A percentile compares a stretch with the other conserved stretches of the same genome.
Evolutionary conservation across 2,329 filamentous ascomycete species (phyloP).

Genomic region (Mariannaea sp.): DNA sequence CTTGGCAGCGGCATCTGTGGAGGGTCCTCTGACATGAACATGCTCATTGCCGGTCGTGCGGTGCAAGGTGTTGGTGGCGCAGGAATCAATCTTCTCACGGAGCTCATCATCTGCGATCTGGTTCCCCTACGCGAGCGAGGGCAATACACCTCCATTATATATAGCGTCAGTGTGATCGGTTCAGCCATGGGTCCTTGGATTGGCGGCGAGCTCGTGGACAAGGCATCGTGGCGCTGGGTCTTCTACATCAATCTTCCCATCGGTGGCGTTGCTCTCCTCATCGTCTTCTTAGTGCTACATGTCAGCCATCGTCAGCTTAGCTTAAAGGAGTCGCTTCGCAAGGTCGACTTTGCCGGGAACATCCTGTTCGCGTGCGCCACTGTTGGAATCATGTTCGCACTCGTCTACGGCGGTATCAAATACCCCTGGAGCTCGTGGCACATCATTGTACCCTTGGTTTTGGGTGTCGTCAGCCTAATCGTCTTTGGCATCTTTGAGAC

Average conservation of each 20-base stretch:
- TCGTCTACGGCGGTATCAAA: slow-evolving; percentile 57
- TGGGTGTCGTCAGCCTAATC: slow-evolving; percentile 47
- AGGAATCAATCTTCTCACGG: slow-evolving; percentile 42
- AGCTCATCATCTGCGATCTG: slow-evolving; percentile 48
- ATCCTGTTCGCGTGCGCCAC: slow-evolving; percentile 44
- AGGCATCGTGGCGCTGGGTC: slow-evolving; percentile 48
- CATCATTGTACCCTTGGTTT: slow-evolving; percentile 53
- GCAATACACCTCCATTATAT: slow-evolving; percentile 45
- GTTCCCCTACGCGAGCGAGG: slow-evolving; percentile 54
- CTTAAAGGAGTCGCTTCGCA: slow-evolving; percentile 22
- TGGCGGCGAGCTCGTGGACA: slow-evolving; percentile 35
- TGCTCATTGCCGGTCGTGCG: slow-evolving; percentile 50
- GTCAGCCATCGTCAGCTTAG: slow-evolving; percentile 26
- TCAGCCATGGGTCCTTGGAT: slow-evolving; percentile 42
- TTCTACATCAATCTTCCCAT: slow-evolving; percentile 51
- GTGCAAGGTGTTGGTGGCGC: slow-evolving; percentile 54
- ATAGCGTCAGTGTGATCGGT: slow-evolving; percentile 41
- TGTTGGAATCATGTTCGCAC: slow-evolving; percentile 52
- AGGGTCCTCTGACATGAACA: slow-evolving; percentile 30
- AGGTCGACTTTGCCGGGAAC: slow-evolving; percentile 50
- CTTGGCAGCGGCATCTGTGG: slow-evolving; percentile 35
- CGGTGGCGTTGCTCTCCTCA: slow-evolving; percentile 26
- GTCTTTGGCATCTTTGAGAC: slow-evolving; percentile 46
- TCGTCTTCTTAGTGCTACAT: slow-evolving; percentile 33
- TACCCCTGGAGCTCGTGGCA: slow-evolving; percentile 55